Conservation (phyloP, 2,329 filamentous ascomycete genomes). For the Cryoendolithus antarcticus region DNA sequence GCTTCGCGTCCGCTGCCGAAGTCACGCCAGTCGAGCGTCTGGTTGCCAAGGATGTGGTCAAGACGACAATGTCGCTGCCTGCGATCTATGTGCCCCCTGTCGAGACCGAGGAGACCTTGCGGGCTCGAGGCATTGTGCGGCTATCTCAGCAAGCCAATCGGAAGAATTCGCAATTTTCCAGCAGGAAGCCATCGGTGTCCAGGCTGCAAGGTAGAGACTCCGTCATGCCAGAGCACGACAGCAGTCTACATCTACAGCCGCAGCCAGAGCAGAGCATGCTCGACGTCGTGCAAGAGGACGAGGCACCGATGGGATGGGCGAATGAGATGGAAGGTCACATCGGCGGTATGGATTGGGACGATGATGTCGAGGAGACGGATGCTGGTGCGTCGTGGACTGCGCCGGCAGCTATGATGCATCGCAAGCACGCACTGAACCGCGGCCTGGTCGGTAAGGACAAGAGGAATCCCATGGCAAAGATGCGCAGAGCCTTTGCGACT, state of each 20-base stretch:
- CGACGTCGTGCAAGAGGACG: slow-evolving; percentile 6
- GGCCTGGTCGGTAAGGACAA: slow-evolving; percentile 4
- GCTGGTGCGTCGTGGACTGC: slow-evolving; percentile 12
- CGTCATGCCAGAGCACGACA: neutral
- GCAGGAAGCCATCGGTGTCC: neutral
- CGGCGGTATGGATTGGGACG: slow-evolving; percentile 8
- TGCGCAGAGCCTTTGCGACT: slow-evolving; percentile 15
- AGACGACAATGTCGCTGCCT: slow-evolving; percentile 2
- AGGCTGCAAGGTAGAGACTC: neutral
- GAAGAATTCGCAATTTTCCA: slow-evolving; percentile 2
- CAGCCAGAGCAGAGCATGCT: slow-evolving; percentile 12
- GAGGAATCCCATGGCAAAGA: slow-evolving; percentile 8
- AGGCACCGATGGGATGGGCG: slow-evolving; percentile 3
- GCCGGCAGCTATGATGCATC: slow-evolving; percentile 7
- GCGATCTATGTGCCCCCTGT: slow-evolving; percentile 8
- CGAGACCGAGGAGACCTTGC: slow-evolving; percentile 16
- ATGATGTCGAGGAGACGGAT: slow-evolving; percentile 14
- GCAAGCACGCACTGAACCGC: slow-evolving; percentile 3
- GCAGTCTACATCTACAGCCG: slow-evolving; percentile 8
- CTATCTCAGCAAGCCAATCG: slow-evolving; percentile 8
- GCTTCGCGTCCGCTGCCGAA: slow-evolving; percentile 6
- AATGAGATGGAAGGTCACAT: slow-evolving; percentile 3
- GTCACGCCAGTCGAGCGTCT: slow-evolving; percentile 14
- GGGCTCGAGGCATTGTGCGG: slow-evolving; percentile 17
- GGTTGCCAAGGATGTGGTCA: slow-evolving; percentile 15